Conservation (phyloP, 2,329 filamentous ascomycete genomes). For the Rhinocladiella mackenziei region DNA sequence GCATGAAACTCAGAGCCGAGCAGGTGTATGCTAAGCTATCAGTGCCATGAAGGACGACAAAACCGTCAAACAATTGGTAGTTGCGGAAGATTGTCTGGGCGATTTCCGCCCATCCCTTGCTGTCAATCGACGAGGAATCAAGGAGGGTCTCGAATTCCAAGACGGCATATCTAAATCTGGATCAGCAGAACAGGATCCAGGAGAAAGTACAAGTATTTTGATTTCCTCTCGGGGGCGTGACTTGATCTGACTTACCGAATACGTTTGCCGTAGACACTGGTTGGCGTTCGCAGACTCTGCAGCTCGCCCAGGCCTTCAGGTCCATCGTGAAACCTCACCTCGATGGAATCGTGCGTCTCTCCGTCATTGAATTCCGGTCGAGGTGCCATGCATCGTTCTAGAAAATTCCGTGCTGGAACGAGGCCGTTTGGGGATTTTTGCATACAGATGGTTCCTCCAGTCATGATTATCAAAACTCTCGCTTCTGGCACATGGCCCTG, state of each 20-base stretch:
- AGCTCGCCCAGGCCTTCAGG: conserved; percentile 45
- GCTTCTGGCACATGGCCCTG: conserved; percentile 57
- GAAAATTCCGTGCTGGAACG: conserved; percentile 73
- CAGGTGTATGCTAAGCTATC: conserved; percentile 87
- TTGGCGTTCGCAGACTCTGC: conserved; percentile 71
- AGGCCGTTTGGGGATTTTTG: conserved; percentile 73
- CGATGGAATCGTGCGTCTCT: conserved; percentile 53
- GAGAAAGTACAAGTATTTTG: no score
- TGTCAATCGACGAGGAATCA: conserved; percentile 86
- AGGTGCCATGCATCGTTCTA: conserved; percentile 76
- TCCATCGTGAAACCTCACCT: conserved; percentile 52
- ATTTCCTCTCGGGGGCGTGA: no score
- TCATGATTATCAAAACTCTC: conserved; percentile 83
- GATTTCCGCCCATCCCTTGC: conserved; percentile 80
- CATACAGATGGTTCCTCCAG: conserved; percentile 82
- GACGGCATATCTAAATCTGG: conserved; percentile 58
- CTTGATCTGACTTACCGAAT: conserved; percentile 50
- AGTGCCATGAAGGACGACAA: conserved; percentile 86
- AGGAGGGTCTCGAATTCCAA: conserved; percentile 80
- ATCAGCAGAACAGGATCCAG: neutral
- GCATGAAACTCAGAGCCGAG: conserved; percentile 89
- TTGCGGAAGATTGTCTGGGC: conserved; percentile 75
- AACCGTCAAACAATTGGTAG: conserved; percentile 84
- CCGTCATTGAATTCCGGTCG: conserved; percentile 82
- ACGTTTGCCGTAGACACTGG: conserved; percentile 73